These are phyloP conservation scores for Piper longum DNA, from an alignment of 164 flowering plant species.

Conservation along the genomic window DNA sequence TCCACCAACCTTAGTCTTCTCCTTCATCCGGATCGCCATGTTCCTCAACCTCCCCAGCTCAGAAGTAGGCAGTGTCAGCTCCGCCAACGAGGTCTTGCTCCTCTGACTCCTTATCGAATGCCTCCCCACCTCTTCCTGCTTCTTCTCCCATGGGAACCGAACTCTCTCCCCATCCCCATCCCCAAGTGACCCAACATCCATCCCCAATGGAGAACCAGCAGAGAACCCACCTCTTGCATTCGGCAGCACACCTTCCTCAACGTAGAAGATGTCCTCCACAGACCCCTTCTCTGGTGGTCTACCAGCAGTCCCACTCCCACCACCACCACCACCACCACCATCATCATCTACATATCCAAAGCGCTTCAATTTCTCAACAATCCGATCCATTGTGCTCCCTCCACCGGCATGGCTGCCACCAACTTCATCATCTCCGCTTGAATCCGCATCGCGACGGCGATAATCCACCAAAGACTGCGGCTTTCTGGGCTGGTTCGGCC, in stretches of 20 bases:
- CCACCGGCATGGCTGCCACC: constrained; percentile 17
- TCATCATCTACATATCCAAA: constrained; percentile 54
- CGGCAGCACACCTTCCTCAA: constrained; percentile 78
- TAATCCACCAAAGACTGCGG: constrained; percentile 36
- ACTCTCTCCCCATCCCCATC: constrained; percentile 36
- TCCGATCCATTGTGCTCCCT: constrained; percentile 74
- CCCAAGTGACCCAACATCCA: constrained; percentile 18
- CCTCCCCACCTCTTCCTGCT: constrained; percentile 15
- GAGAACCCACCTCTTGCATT: constrained; percentile 71
- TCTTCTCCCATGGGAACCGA: constrained; percentile 77
- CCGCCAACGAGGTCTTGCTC: constrained; percentile 51
- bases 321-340: constrained; percentile 44
- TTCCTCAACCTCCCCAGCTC: constrained; percentile 74
- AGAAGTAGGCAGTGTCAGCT: constrained; percentile 57
- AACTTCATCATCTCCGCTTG: constrained; percentile 17
- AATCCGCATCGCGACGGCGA: constrained; percentile 10
- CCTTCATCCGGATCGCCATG: constrained; percentile 43
- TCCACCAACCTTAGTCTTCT: constrained; percentile 49
- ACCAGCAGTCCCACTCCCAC: constrained; percentile 19
- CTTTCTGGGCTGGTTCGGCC: constrained; percentile 23
- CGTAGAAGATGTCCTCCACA: constrained; percentile 71
- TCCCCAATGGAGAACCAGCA: constrained; percentile 32
- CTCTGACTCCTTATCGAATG: constrained; percentile 20
- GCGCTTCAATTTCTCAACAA: constrained; percentile 73
- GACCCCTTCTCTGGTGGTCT: constrained; percentile 59